These are phyloP conservation scores for Oryza australiensis DNA, from an alignment of 176 grass and related monocot genomes.

Conservation along the genomic window DNA sequence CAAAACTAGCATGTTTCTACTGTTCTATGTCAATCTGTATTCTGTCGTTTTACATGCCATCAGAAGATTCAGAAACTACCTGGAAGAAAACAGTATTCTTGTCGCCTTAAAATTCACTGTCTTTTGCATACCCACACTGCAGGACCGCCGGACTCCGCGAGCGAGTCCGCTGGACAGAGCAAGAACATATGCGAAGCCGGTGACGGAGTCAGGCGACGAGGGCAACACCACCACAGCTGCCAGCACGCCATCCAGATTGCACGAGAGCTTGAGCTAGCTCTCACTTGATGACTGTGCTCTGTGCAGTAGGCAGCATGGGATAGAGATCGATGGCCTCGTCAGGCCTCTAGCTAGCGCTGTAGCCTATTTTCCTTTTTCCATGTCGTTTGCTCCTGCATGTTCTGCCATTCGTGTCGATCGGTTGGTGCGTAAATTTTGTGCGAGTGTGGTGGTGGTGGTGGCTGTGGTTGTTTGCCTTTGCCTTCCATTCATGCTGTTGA, in stretches of 20 bases:
- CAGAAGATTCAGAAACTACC: constrained; percentile 5
- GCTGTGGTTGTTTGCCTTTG: neutral
- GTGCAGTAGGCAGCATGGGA: constrained; percentile 8
- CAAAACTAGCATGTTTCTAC: neutral
- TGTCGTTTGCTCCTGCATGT: constrained; percentile 20
- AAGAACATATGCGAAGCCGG: constrained; percentile 38
- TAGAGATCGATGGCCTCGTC: neutral
- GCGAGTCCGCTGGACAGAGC: constrained; percentile 52
- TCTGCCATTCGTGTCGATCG: neutral
- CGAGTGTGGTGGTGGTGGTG: neutral
- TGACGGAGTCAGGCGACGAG: constrained; percentile 43
- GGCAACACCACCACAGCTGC: constrained; percentile 48
- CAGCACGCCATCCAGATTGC: constrained; percentile 50
- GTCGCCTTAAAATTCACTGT: neutral
- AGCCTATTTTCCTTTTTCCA: neutral
- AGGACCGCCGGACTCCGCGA: constrained; percentile 67
- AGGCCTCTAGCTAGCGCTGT: neutral
- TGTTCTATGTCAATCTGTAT: neutral
- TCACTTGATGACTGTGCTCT: neutral
- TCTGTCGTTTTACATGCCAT: neutral
- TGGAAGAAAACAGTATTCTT: neutral
- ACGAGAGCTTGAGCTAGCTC: constrained; percentile 28
- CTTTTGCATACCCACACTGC: neutral
- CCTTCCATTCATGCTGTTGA: neutral
- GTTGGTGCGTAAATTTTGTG: neutral